phyloP scores from a whole-genome alignment of 75 land plant genomes.

The Picea sitchensis region DNA sequence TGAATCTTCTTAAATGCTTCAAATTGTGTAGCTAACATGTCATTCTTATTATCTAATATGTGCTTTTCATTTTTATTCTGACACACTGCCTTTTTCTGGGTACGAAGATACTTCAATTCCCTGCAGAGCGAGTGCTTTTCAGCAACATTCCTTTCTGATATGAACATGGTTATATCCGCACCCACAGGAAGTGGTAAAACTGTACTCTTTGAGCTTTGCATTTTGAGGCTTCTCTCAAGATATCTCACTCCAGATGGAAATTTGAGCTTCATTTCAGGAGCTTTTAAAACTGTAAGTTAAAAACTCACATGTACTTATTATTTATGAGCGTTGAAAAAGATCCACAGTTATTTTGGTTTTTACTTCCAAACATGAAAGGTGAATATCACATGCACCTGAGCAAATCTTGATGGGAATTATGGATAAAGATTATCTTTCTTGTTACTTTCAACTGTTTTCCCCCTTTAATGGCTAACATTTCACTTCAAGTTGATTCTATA shows the following conservation, averaged over 20 bases:
- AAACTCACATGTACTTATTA: not conserved
- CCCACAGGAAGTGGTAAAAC: constrained; percentile 99
- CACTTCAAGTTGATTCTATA: not conserved
- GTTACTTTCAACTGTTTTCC: not conserved
- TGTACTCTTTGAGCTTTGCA: constrained; percentile 94
- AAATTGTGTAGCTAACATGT: not conserved
- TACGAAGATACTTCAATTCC: constrained; percentile 87
- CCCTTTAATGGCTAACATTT: not conserved
- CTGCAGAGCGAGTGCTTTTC: constrained; percentile 95
- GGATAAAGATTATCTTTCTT: not conserved
- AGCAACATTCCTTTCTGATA: constrained; percentile 69
- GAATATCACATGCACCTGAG: not conserved
- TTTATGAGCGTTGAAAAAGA: not conserved
- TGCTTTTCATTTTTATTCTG: not conserved
- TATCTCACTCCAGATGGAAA: constrained; percentile 61
- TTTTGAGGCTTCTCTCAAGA: constrained; percentile 71
- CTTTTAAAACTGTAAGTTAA: constrained; percentile 73
- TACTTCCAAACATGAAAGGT: not conserved
- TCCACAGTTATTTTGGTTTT: not conserved
- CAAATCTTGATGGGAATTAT: not conserved
- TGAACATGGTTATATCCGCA: constrained; percentile 91
- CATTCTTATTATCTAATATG: not conserved
- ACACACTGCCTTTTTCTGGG: not conserved
- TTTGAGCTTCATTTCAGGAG: constrained; percentile 58
- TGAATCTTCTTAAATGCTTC: not conserved